Base-by-base conservation (phyloP, 2,329 filamentous ascomycete species). In the Paraphaeosphaeria sporulosa region DNA sequence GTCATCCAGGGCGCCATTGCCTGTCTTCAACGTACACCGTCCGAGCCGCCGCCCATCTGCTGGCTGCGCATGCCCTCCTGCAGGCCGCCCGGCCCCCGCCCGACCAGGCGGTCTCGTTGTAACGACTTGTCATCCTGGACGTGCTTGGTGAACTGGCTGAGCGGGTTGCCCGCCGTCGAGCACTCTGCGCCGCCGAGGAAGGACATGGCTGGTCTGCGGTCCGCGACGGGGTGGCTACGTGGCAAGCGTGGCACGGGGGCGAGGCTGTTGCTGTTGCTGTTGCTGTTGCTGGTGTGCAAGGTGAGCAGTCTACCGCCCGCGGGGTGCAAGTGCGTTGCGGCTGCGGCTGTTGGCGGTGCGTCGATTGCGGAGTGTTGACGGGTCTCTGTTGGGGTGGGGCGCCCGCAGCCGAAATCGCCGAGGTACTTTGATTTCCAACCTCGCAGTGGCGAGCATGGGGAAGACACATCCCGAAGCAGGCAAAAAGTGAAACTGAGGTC, bases 71-170 rank as follows among this genome's bases (percentile, higher is more conserved):
- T 94, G 71, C 91, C 87, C 75, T 91, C 90, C 71, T 91, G 85
- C 72, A 90, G 83, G 8, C 86, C 89, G 46, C 86, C 88, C 0
- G 91, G 90, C 0, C 88, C 89, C 66, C 90, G 84, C 64, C 92
- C 92, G 61, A 92, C 89, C 63, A 98, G 84, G 61, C 95, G 88
- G 79, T 99, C 95, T 72, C 94, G 87, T 81, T 98, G 95, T 59
- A 98, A 83, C 59, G 92, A 95, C 81, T 94, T 96, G 83, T 99
- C 95, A 85, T 96, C 93, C 76, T 96, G 92, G 59, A 95, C 92
- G 79, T 97, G 94, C 81, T 99, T 99, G 66, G 94, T 93, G 79
- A 99, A 96, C 84, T 98, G 95, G 76, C 92, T 94, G 72, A 99
- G 89, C 59, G 96, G 95, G 80, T 99, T 99, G 74, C 90, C 93